Conservation (phyloP, 768 basidiomycete species). For the Kwoniella dendrophila region DNA sequence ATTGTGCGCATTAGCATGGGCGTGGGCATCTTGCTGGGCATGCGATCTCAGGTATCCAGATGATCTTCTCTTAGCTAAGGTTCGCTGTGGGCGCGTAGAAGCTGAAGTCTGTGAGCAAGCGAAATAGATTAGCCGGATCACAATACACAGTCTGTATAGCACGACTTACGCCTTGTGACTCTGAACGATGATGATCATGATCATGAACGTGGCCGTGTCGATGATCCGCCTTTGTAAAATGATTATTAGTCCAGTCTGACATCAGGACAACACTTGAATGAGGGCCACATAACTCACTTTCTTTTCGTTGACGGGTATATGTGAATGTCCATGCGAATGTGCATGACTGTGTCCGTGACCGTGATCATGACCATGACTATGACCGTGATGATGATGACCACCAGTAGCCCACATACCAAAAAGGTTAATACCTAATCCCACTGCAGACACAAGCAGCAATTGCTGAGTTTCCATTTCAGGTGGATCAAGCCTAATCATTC, state of each 20-base stretch:
- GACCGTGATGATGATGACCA: constrained; percentile 59
- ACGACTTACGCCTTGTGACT: constrained; percentile 21
- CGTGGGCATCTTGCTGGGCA: constrained; percentile 12
- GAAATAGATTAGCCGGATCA: too few relatives aligned
- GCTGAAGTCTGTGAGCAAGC: background rate
- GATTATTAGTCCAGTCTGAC: background rate
- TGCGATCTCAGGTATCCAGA: constrained; percentile 11
- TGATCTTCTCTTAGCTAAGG: constrained; percentile 16
- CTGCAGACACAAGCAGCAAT: constrained; percentile 79
- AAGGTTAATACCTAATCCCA: constrained; percentile 89
- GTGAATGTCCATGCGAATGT: constrained; percentile 44
- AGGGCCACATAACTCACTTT: constrained; percentile 21
- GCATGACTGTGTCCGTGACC: constrained; percentile 43
- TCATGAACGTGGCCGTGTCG: constrained; percentile 18
- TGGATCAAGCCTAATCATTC: constrained; percentile 71
- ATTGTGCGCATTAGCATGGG: constrained; percentile 13
- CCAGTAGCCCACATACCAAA: constrained; percentile 99
- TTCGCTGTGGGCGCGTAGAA: constrained; percentile 5
- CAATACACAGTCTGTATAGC: background rate
- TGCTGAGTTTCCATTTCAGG: constrained; percentile 96
- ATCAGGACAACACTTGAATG: background rate
- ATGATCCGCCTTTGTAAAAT: constrained; percentile 17
- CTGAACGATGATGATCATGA: constrained; percentile 16
- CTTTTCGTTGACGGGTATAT: constrained; percentile 40
- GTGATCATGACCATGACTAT: constrained; percentile 46